Evolutionary conservation across 2,329 filamentous ascomycete species (phyloP).

Genomic region (Cladorrhinum sp.): DNA sequence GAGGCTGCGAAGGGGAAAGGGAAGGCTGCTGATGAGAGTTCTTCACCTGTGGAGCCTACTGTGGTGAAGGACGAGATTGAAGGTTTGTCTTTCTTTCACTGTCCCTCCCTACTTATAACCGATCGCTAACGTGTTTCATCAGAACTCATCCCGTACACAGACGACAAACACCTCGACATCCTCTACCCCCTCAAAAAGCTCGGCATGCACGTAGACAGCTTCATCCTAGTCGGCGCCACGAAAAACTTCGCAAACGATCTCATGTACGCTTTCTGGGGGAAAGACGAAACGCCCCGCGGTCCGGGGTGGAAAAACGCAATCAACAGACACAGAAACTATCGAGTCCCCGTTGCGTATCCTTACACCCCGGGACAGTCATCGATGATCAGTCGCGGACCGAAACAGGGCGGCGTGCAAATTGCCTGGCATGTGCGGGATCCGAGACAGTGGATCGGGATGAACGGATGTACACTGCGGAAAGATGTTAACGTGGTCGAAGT

Average conservation of each 20-base stretch:
- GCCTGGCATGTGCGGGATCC: conserved; percentile 16
- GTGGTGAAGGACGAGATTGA: not conserved
- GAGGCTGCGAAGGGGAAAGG: not conserved
- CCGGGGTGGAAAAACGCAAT: not conserved
- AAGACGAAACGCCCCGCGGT: conserved; percentile 3
- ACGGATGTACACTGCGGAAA: not conserved
- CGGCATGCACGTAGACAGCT: conserved; percentile 12
- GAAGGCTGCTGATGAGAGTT: not conserved
- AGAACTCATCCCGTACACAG: conserved; percentile 14
- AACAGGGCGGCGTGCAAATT: conserved; percentile 9
- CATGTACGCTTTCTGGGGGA: conserved; percentile 16
- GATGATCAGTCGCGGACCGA: conserved; percentile 14
- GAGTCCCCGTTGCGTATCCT: conserved; percentile 18
- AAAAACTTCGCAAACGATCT: conserved; percentile 16
- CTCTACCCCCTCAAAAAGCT: conserved; percentile 22
- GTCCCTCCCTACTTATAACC: too few relatives aligned
- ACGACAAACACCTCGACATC: conserved; percentile 14
- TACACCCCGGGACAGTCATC: conserved; percentile 21
- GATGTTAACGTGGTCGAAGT: not conserved
- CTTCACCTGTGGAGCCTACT: not conserved
- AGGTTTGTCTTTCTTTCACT: not conserved
- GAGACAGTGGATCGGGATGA: conserved; percentile 10
- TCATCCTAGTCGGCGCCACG: conserved; percentile 20
- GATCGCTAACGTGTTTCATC: not conserved
- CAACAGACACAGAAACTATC: conserved; percentile 11